Percentiles rank a stretch among this genome's conserved stretches.
These are phyloP conservation scores for Heliosperma pusillum DNA, from an alignment of 148 eudicot species.

Conservation along the genomic window DNA sequence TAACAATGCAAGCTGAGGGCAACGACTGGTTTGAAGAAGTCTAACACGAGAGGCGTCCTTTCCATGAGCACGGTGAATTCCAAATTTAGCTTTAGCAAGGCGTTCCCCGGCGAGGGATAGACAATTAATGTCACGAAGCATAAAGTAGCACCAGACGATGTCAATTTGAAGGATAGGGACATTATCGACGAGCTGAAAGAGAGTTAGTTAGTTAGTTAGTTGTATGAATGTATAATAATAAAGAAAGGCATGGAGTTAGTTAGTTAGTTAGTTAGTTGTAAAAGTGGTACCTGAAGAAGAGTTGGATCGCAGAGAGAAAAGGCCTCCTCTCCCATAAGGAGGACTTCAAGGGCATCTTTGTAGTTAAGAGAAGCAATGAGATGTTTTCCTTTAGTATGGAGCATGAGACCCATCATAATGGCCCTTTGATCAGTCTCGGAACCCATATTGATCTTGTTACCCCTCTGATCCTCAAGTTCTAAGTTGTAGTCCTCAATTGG, in stretches of 20 bases:
- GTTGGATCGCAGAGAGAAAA: constrained; percentile 74
- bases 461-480: constrained; percentile 85
- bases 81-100: constrained; percentile 76
- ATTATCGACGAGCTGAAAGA: constrained; percentile 67
- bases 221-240: too few relatives aligned
- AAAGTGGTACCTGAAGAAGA: constrained; percentile 51
- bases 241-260: too few relatives aligned
- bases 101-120: constrained; percentile 83
- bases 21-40: constrained; percentile 64
- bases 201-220: neutral
- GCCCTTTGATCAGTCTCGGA: constrained; percentile 88
- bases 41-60: constrained; percentile 77
- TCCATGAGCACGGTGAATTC: constrained; percentile 79
- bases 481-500: constrained; percentile 83
- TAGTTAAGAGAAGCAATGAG: constrained; percentile 47
- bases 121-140: constrained; percentile 85
- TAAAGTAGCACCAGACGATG: constrained; percentile 97
- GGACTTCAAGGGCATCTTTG: constrained; percentile 86
- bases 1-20: constrained; percentile 83
- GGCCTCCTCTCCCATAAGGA: constrained; percentile 93
- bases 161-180: constrained; percentile 88
- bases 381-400: constrained; percentile 73
- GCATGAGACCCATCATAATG: constrained; percentile 94
- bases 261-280: too few relatives aligned
- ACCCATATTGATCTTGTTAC: constrained; percentile 65